Base-by-base conservation (phyloP, 2,329 filamentous ascomycete genomes). In the Phyllosticta citrichinensis region DNA sequence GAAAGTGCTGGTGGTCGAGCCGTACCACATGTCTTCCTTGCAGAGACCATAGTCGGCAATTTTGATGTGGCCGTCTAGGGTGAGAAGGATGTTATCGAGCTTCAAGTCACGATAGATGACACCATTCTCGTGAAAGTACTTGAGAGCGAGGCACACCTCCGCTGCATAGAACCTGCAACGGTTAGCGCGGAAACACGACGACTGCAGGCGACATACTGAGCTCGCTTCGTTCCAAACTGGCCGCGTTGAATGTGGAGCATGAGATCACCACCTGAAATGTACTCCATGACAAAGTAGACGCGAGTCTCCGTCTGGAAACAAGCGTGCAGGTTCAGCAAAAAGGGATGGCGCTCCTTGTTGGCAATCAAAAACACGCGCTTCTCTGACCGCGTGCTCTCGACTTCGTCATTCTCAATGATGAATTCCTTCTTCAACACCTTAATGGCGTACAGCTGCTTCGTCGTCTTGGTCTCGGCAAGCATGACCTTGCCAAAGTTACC, bases 11-110 rank as follows among this genome's bases (percentile, higher is more conserved):
- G 94, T 99, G 2, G 89, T 97, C 61, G 89, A 93, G 52, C 91
- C 91, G 72, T 95, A 99, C 92, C 93, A 99, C 94, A 99, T 99
- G 68, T 99, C 92, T 73, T 99, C 94, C 77, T 99, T 99, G 80
- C 95, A 99, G 56, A 99, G 84, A 84, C 94, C 94, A 73, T 96
- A 99, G 81, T 99, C 94, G 58, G 84, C 94, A 80, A 99, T 91
- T 81, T 97, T 97, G 80, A 99, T 96, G 74, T 99, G 94, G 25
- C 94, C 94, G 71, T 99, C 94, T 54, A 96, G 81, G 1, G 91
- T 95, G 69, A 99, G 80, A 55, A 99, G 82, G 71, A 99, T 99
- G 74, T 99, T 90, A 74, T 90, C 87, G 63, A 89, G 80, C 73
- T 90, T 90, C 73, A 90, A 74, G 76, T 90, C 87, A 74, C 87